These are phyloP conservation scores for Arctium lappa DNA, from an alignment of 129 eudicot species.

Conservation along the genomic window DNA sequence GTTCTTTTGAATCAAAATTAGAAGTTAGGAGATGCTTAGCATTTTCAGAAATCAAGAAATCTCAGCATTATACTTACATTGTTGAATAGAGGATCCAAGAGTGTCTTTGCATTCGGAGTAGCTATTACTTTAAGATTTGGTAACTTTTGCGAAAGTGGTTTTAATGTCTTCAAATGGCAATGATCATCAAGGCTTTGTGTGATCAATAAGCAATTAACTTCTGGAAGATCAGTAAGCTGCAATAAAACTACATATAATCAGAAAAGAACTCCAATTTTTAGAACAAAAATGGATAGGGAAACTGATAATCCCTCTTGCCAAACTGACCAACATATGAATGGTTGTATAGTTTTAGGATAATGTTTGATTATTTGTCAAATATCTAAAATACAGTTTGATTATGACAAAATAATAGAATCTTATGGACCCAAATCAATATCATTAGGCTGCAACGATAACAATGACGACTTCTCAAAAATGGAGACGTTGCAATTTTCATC, in stretches of 20 bases:
- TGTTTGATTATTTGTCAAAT: not conserved
- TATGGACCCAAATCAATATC: too few species aligned
- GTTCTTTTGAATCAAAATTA: not conserved
- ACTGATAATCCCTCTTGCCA: too few species aligned
- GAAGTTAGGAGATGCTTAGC: not conserved
- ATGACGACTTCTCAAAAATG: not conserved
- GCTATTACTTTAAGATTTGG: conserved; percentile 80
- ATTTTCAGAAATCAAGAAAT: not conserved
- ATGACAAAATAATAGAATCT: too few species aligned
- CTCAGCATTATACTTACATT: conserved; percentile 48
- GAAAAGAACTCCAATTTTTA: not conserved
- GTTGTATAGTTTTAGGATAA: not conserved
- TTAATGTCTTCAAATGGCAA: conserved; percentile 83
- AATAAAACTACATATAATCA: conserved; percentile 11
- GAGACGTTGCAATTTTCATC: too few species aligned
- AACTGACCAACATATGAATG: not conserved
- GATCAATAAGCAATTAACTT: conserved; percentile 73
- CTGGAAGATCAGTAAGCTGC: conserved; percentile 93
- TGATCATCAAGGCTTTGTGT: conserved; percentile 99
- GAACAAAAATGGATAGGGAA: not conserved
- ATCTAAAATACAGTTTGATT: too few species aligned
- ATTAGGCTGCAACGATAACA: not conserved
- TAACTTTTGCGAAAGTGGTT: conserved; percentile 64
- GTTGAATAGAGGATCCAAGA: conserved; percentile 83
- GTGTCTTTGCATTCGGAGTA: conserved; percentile 77